These are phyloP conservation scores for Beauveria sp. DNA, from an alignment of 2,329 filamentous ascomycete species.

Conservation along the genomic window DNA sequence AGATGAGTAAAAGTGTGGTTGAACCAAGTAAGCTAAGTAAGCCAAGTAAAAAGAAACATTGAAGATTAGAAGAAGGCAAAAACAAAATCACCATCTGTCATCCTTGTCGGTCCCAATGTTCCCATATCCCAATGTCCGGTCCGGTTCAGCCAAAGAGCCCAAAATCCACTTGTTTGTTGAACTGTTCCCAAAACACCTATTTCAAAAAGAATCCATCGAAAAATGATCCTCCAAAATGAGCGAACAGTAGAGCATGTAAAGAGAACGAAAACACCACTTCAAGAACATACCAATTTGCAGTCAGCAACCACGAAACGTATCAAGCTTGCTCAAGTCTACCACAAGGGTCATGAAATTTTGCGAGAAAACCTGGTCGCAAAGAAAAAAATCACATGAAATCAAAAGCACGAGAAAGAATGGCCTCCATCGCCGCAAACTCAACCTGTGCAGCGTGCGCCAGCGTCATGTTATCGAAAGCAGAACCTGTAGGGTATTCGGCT, in stretches of 20 bases:
- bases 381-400: not conserved
- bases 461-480: slow-evolving; percentile 39
- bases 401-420: slow-evolving; percentile 38
- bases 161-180: not conserved
- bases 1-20: too few relatives aligned
- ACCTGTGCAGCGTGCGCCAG: slow-evolving; percentile 36
- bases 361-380: too few relatives aligned
- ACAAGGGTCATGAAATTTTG: too few relatives aligned
- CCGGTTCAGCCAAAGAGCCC: not conserved
- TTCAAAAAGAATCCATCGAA: slow-evolving; percentile 5
- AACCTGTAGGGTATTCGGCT: slow-evolving; percentile 33
- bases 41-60: not conserved
- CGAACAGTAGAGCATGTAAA: not conserved
- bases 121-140: not conserved
- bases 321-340: too few relatives aligned
- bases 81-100: not conserved
- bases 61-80: not conserved
- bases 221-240: not conserved
- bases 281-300: not conserved
- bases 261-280: not conserved
- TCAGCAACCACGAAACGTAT: too few relatives aligned
- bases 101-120: not conserved
- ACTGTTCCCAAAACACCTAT: slow-evolving; percentile 1
- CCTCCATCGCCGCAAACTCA: slow-evolving; percentile 44
- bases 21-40: not conserved